Conservation (phyloP, 192 early-diverging fungal species). For the Gigaspora rosea region DNA sequence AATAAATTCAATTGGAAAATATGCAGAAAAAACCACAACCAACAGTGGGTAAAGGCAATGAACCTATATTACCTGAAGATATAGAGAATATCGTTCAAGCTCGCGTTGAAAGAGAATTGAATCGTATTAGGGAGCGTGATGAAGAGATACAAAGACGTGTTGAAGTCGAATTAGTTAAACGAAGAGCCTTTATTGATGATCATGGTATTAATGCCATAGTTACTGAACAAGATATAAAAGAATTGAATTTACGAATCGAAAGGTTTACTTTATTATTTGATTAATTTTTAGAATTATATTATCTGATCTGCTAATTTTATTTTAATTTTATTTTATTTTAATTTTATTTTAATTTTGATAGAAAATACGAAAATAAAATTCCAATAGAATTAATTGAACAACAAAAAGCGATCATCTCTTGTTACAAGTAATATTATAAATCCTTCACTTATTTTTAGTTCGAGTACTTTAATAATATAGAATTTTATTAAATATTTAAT, state of each 20-base stretch:
- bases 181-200: background rate
- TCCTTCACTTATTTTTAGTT: background rate
- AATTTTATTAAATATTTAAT: background rate
- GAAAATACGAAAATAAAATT: slow-evolving; percentile 23
- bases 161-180: background rate
- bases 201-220: slow-evolving; percentile 7
- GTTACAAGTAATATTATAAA: slow-evolving; percentile 5
- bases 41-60: background rate
- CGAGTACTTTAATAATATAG: too few species aligned
- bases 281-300: background rate
- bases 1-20: background rate
- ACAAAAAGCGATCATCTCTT: slow-evolving; percentile 15
- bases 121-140: background rate
- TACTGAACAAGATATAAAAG: slow-evolving; percentile 18
- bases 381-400: slow-evolving; percentile 9
- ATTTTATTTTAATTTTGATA: slow-evolving; percentile 8
- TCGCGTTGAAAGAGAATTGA: slow-evolving; percentile 13
- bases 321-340: slow-evolving; percentile 15
- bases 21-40: background rate
- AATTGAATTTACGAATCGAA: slow-evolving; percentile 12
- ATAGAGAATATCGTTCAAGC: slow-evolving; percentile 13
- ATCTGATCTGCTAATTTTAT: background rate
- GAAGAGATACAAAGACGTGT: background rate
- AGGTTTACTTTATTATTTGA: background rate
- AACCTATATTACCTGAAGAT: background rate